phyloP scores from a whole-genome alignment of 1,284 basidiomycete species.

The Wolfiporia cocos region DNA sequence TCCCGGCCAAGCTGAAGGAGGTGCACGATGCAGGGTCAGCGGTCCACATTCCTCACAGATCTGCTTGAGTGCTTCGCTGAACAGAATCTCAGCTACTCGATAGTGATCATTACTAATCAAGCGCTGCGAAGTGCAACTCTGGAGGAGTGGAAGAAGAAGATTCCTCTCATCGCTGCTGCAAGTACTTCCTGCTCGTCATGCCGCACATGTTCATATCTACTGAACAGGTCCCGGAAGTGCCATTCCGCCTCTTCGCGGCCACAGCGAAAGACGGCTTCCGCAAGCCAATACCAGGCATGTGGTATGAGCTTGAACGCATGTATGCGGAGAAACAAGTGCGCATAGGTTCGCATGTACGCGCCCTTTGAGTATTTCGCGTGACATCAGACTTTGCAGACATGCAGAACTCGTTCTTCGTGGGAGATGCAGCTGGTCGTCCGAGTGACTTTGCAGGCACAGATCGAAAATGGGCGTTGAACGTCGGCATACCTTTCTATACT shows the following conservation, averaged over 20 bases:
- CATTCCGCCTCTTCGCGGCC: slow-evolving; percentile 80
- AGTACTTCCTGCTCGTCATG: slow-evolving; percentile 18
- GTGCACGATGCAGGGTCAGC: slow-evolving; percentile 57
- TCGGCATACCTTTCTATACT: slow-evolving; percentile 68
- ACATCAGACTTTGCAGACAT: slow-evolving; percentile 45
- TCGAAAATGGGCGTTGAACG: slow-evolving; percentile 80
- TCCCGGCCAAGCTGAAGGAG: slow-evolving; percentile 61
- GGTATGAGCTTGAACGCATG: slow-evolving; percentile 62
- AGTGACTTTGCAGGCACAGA: slow-evolving; percentile 77
- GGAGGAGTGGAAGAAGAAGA: slow-evolving; percentile 70
- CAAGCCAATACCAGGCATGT: slow-evolving; percentile 92
- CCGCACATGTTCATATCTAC: neutral
- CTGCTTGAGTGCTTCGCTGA: too few relatives aligned
- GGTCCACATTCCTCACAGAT: too few relatives aligned
- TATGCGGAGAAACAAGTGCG: slow-evolving; percentile 50
- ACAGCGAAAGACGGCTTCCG: slow-evolving; percentile 69
- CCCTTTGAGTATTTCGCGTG: neutral
- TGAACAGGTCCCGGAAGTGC: slow-evolving; percentile 60
- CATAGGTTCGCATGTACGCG: slow-evolving; percentile 46
- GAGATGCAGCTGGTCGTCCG: slow-evolving; percentile 83
- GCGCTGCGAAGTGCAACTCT: slow-evolving; percentile 43
- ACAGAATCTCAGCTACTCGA: slow-evolving; percentile 68
- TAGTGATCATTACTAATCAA: slow-evolving; percentile 83
- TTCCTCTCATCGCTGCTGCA: slow-evolving; percentile 64
- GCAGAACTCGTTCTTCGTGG: slow-evolving; percentile 69